Evolutionary conservation across 768 basidiomycete genomes (phyloP).

Genomic region (Termitomyces sp.): DNA sequence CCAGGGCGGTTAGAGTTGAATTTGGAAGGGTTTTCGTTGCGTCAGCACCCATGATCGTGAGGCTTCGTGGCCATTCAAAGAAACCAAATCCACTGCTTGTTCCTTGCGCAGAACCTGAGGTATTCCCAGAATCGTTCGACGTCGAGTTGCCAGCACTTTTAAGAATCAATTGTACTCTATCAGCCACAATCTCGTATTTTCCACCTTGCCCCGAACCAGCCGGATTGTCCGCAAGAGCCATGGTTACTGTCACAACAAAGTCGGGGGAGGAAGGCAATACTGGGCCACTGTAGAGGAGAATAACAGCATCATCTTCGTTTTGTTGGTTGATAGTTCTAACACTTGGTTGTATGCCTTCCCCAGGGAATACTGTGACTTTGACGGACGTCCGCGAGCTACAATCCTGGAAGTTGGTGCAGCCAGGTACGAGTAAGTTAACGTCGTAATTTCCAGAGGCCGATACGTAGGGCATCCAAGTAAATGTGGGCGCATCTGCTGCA

Average conservation of each 20-base stretch:
- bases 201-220: constrained; percentile 56
- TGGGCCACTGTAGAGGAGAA: constrained; percentile 74
- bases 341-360: constrained; percentile 54
- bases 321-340: constrained; percentile 73
- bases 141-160: constrained; percentile 49
- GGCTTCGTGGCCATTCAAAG: constrained; percentile 76
- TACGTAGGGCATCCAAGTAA: constrained; percentile 92
- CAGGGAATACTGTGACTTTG: constrained; percentile 77
- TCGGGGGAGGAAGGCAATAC: constrained; percentile 67
- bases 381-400: constrained; percentile 80
- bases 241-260: constrained; percentile 70
- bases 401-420: constrained; percentile 76
- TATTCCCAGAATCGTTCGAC: constrained; percentile 23
- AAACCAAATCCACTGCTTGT: constrained; percentile 68
- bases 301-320: constrained; percentile 53
- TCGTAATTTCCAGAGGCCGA: constrained; percentile 84
- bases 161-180: constrained; percentile 75
- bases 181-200: constrained; percentile 80
- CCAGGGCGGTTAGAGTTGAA: constrained; percentile 61
- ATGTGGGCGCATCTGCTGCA: constrained; percentile 57
- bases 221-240: constrained; percentile 67
- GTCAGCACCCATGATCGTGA: constrained; percentile 35
- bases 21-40: constrained; percentile 62
- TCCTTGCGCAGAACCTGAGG: constrained; percentile 23
- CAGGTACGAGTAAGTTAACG: constrained; percentile 81